These are phyloP conservation scores for Xylaria telfairii DNA, from an alignment of 495 filamentous ascomycete species.

Conservation along the genomic window DNA sequence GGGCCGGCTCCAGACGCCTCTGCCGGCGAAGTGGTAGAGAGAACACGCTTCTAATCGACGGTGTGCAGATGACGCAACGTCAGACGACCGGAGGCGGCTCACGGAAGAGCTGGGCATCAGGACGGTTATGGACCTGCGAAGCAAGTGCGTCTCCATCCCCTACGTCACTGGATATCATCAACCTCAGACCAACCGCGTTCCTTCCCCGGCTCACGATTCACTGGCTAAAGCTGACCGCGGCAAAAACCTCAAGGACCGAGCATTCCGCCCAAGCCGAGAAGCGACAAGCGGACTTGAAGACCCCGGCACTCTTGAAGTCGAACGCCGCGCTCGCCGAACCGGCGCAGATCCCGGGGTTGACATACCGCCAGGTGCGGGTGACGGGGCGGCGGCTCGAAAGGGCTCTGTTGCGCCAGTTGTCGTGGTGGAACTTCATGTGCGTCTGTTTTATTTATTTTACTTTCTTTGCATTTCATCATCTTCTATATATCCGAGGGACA, in stretches of 20 bases:
- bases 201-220: not conserved
- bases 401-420: constrained; percentile 70
- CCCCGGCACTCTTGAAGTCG: constrained; percentile 45
- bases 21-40: not conserved
- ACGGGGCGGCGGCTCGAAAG: constrained; percentile 75
- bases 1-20: not conserved
- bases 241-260: constrained; percentile 62
- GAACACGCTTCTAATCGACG: constrained; percentile 1
- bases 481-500: not conserved
- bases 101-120: constrained; percentile 67
- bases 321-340: constrained; percentile 52
- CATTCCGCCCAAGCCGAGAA: constrained; percentile 72
- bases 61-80: constrained; percentile 68
- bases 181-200: not conserved
- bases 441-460: constrained; percentile 22
- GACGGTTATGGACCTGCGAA: constrained; percentile 79
- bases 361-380: constrained; percentile 68
- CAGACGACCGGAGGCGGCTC: constrained; percentile 64
- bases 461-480: too few species aligned
- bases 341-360: constrained; percentile 64
- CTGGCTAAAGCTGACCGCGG: constrained; percentile 20
- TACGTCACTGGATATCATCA: not conserved
- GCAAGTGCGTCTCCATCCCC: constrained; percentile 57
- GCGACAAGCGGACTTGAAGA: constrained; percentile 53
- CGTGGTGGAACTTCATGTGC: constrained; percentile 69